Evolutionary conservation across 345 rosid genomes (phyloP).

Genomic region (Melaleuca quinquenervia): DNA sequence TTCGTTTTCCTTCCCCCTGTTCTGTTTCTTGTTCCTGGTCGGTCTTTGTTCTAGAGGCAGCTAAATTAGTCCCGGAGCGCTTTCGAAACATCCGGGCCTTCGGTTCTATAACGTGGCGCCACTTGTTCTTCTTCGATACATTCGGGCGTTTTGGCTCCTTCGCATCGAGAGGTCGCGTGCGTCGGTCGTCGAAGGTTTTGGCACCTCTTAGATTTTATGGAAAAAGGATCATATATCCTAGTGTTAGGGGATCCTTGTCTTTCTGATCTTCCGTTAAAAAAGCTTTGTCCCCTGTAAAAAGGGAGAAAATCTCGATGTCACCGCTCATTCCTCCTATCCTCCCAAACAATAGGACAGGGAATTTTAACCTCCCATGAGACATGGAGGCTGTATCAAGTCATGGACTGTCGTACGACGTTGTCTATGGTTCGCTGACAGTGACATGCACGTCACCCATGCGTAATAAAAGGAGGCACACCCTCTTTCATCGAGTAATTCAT

Average conservation of each 20-base stretch:
- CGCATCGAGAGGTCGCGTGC: background rate
- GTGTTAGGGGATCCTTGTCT: too few relatives aligned
- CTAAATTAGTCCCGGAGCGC: background rate
- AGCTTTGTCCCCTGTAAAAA: too few relatives aligned
- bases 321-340: too few relatives aligned
- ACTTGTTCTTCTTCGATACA: background rate
- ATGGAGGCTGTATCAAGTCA: background rate
- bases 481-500: too few relatives aligned
- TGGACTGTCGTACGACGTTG: background rate
- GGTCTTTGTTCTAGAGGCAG: background rate
- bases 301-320: too few relatives aligned
- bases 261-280: too few relatives aligned
- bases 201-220: background rate
- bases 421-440: background rate
- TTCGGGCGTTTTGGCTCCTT: background rate
- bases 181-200: background rate
- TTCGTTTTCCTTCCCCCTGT: background rate
- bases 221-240: too few relatives aligned
- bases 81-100: too few relatives aligned
- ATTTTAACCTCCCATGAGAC: background rate
- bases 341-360: too few relatives aligned
- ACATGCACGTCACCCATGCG: background rate
- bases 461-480: background rate
- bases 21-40: background rate
- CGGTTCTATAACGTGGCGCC: background rate